Percentiles rank a stretch among this genome's conserved stretches.
These are phyloP conservation scores for Lenzites betulinus DNA, from an alignment of 768 basidiomycete genomes.

Conservation along the genomic window DNA sequence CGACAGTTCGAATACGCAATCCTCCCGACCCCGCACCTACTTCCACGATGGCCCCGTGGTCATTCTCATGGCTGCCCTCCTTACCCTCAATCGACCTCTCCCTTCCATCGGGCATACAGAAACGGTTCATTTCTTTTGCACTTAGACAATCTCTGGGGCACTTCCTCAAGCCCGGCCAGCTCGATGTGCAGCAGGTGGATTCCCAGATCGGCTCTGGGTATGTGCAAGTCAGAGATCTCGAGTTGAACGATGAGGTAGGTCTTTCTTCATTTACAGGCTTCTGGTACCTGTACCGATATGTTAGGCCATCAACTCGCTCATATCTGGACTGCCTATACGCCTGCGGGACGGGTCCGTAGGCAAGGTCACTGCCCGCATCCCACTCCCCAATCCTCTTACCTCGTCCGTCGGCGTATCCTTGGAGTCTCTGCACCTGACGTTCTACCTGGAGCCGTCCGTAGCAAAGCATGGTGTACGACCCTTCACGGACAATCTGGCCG, in stretches of 20 bases:
- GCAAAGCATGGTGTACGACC: slow-evolving; percentile 19
- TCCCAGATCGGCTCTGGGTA: slow-evolving; percentile 91
- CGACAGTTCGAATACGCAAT: neutral
- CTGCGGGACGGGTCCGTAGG: slow-evolving; percentile 74
- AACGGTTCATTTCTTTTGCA: slow-evolving; percentile 87
- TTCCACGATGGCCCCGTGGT: slow-evolving; percentile 36
- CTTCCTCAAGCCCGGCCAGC: slow-evolving; percentile 85
- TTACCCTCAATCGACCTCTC: slow-evolving; percentile 67
- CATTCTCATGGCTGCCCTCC: slow-evolving; percentile 48
- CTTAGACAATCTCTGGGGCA: slow-evolving; percentile 83
- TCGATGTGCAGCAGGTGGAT: slow-evolving; percentile 85
- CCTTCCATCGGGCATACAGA: slow-evolving; percentile 74
- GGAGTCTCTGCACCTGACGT: slow-evolving; percentile 67
- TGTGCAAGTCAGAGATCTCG: slow-evolving; percentile 82
- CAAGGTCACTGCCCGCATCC: slow-evolving; percentile 75
- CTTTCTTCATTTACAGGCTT: slow-evolving; percentile 17
- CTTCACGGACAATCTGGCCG: slow-evolving; percentile 52
- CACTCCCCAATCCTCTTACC: slow-evolving; percentile 83
- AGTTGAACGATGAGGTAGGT: slow-evolving; percentile 75
- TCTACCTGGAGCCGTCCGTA: slow-evolving; percentile 44
- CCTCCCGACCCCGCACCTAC: neutral
- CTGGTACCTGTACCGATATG: slow-evolving; percentile 10
- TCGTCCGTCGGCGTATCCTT: slow-evolving; percentile 72
- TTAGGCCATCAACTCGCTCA: slow-evolving; percentile 78
- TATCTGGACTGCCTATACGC: slow-evolving; percentile 64